Evolutionary conservation across 306 rosid genomes (phyloP), one percentile per base, ranked within the genome.

Genomic region (Psophocarpus tetragonolobus): DNA sequence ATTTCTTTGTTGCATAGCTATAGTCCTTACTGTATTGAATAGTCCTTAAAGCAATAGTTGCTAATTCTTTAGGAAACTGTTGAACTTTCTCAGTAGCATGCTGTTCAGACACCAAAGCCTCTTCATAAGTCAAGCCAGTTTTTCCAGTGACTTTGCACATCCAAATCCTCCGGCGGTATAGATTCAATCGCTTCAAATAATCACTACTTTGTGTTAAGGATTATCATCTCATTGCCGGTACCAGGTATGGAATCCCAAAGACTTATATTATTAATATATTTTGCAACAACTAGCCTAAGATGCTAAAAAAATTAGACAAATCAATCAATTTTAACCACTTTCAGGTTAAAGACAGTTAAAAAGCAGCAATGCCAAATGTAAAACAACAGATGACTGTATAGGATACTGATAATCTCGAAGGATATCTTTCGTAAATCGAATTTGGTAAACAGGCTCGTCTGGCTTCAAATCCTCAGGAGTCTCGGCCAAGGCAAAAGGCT

Each of bases 111-210:
- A 95, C 92, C 81, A 91, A 63, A 75, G 99, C 99, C 87, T 95
- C 99, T 78, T 95, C 99, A 75, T 86, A 95, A 13, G 99, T 95
- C 91, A 95, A 30, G 86, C 80, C 90, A 61, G 84, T 86, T 84
- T 92, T 95, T 81, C 97, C 93, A 36, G 96, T 88, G 77, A 87
- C 87, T 82, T 92, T 92, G 66, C 97, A 95, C 77, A 68, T 84
- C 99, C 99, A 95, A 75, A 91, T 54, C 85, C 99, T 91, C 83
- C 77, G 94, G 48, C 97, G 92, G 77, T 95, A 95, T 27, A 88
- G 68, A 83, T 92, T 92, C 74, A 91, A 81, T 76, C 83, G 84
- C 57, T 84, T 87, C 87, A 95, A 63, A 86, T 95, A 95, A 68
- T 89, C 91, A 71, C 97, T 95, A 82, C 29, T 79, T 70, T 68